Conservation (phyloP, 345 rosid genomes). For the Lumnitzera littorea region DNA sequence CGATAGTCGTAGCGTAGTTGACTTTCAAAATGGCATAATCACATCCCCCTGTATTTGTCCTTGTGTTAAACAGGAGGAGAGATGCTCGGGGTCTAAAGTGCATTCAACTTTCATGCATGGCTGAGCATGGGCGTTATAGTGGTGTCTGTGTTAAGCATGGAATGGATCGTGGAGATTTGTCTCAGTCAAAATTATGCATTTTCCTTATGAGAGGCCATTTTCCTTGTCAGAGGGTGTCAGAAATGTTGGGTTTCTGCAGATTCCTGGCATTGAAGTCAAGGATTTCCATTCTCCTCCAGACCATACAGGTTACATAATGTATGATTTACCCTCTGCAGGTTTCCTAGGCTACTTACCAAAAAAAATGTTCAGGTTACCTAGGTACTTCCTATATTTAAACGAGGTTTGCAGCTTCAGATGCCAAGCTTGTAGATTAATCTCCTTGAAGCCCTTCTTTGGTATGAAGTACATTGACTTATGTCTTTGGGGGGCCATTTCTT, state of each 20-base stretch:
- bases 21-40: constrained; percentile 60
- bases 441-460: too few relatives aligned
- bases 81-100: constrained; percentile 49
- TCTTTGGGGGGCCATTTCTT: too few relatives aligned
- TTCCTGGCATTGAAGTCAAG: constrained; percentile 21
- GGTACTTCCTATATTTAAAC: too few relatives aligned
- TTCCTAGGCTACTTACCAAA: too few relatives aligned
- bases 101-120: constrained; percentile 41
- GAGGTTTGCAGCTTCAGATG: too few relatives aligned
- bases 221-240: constrained; percentile 13
- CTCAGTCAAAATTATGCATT: constrained; percentile 26
- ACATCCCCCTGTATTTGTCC: constrained; percentile 61
- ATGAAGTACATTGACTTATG: too few relatives aligned
- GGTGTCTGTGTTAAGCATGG: constrained; percentile 27
- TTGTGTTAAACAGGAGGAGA: constrained; percentile 64
- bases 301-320: too few relatives aligned
- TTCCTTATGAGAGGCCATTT: constrained; percentile 24
- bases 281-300: constrained; percentile 2
- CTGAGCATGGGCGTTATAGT: constrained; percentile 37
- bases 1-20: constrained; percentile 48
- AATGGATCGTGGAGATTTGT: constrained; percentile 31
- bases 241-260: constrained; percentile 21
- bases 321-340: too few relatives aligned
- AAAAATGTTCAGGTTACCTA: too few relatives aligned
- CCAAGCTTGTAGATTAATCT: too few relatives aligned